Evolutionary conservation across 768 basidiomycete species (phyloP).

Genomic region (Calvatia gigantea): DNA sequence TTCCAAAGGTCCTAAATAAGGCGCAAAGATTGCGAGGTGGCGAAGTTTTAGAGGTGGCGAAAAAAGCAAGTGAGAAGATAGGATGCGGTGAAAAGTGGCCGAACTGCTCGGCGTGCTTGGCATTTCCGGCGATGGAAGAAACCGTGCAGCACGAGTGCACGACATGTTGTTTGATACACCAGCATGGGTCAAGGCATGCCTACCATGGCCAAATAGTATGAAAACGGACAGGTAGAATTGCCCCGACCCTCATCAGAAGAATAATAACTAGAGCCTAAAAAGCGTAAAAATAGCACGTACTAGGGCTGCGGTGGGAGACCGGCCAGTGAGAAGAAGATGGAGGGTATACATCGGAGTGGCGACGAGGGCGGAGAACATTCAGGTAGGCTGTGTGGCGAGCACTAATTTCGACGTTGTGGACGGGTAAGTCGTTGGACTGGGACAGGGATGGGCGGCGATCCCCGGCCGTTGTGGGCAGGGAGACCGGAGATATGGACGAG

Average conservation of each 20-base stretch:
- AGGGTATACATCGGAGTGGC: too few relatives aligned
- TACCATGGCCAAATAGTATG: not conserved
- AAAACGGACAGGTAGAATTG: not conserved
- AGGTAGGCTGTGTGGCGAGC: not conserved
- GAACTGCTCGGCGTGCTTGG: not conserved
- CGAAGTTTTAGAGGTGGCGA: not conserved
- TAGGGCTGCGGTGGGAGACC: not conserved
- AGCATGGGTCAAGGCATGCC: not conserved
- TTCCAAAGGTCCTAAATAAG: too few relatives aligned
- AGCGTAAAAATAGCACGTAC: not conserved
- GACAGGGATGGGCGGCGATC: not conserved
- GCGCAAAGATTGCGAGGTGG: not conserved
- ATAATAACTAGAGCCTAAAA: not conserved
- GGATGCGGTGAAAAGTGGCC: not conserved
- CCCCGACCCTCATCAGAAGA: not conserved
- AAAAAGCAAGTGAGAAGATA: not conserved
- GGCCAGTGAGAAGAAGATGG: not conserved
- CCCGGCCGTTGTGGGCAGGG: not conserved
- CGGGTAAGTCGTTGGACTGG: not conserved
- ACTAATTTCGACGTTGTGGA: not conserved
- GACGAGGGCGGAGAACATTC: not conserved
- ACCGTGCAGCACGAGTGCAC: not conserved
- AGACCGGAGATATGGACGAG: not conserved
- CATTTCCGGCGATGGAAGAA: not conserved
- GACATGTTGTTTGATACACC: not conserved